Percentiles rank a stretch among this genome's conserved stretches.
Evolutionary conservation across 176 grass and related monocot genomes (phyloP).

Genomic region (Bothriochloa decipiens): DNA sequence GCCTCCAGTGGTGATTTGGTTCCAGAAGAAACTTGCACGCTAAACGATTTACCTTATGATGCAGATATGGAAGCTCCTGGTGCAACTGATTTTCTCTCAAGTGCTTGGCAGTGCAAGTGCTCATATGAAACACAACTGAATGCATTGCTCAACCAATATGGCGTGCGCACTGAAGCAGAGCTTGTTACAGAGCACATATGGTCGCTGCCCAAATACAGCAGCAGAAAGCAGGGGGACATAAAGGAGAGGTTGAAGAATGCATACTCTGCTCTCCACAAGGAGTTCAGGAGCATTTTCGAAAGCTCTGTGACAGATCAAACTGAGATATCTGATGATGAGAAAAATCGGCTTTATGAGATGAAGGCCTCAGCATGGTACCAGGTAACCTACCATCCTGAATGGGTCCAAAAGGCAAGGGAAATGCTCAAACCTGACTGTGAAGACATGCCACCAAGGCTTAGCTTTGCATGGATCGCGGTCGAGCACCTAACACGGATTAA

Average conservation of each 20-base stretch:
- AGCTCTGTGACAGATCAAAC: conserved; percentile 36
- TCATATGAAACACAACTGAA: conserved; percentile 66
- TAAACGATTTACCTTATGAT: conserved; percentile 73
- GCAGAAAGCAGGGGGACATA: conserved; percentile 72
- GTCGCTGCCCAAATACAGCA: conserved; percentile 63
- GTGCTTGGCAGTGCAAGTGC: conserved; percentile 68
- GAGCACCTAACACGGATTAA: conserved; percentile 80
- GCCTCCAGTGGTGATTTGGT: conserved; percentile 30
- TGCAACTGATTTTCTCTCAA: conserved; percentile 55
- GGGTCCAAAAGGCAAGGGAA: conserved; percentile 57
- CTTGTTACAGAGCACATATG: conserved; percentile 85
- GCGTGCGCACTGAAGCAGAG: conserved; percentile 73
- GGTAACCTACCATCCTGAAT: conserved; percentile 79
- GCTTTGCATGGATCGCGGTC: conserved; percentile 85
- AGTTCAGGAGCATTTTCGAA: conserved; percentile 63
- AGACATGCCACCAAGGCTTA: conserved; percentile 52
- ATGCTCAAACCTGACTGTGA: conserved; percentile 47
- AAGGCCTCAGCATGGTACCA: conserved; percentile 93
- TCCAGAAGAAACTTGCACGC: conserved; percentile 45
- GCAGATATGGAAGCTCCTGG: conserved; percentile 74
- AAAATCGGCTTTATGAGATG: conserved; percentile 56
- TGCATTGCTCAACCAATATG: conserved; percentile 66
- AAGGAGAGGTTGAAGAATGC: conserved; percentile 85
- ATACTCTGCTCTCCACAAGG: conserved; percentile 61
- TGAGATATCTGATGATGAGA: conserved; percentile 57